Conservation (phyloP, 208 protist genomes). For the Zelonia costaricensis region DNA sequence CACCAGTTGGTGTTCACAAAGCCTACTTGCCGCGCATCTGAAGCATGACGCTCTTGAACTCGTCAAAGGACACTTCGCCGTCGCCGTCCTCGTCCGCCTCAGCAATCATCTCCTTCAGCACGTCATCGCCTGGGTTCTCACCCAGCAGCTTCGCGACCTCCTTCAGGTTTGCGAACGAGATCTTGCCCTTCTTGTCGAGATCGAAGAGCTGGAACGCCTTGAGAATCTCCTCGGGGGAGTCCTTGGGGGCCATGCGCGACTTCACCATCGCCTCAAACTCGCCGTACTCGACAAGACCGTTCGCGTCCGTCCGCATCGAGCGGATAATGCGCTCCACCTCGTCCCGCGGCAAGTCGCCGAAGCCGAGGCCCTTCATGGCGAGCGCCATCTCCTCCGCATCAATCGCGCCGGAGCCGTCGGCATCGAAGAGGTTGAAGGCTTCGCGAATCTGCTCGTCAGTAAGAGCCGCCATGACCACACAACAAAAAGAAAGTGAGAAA, state of each 20-base stretch:
- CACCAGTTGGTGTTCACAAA: no score
- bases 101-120: conserved; percentile 98
- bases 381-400: conserved; percentile 94
- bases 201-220: conserved; percentile 98
- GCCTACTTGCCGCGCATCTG: conserved; percentile 89
- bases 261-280: conserved; percentile 93
- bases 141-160: conserved; percentile 95
- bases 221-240: conserved; percentile 94
- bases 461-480: conserved; percentile 73
- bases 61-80: conserved; percentile 94
- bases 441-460: conserved; percentile 95
- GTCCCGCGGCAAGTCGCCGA: conserved; percentile 92
- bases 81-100: conserved; percentile 96
- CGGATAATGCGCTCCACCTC: conserved; percentile 93
- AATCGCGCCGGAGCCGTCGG: conserved; percentile 93
- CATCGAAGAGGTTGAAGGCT: conserved; percentile 98
- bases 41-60: conserved; percentile 96
- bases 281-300: conserved; percentile 88
- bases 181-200: conserved; percentile 95
- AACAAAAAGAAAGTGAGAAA: neutral
- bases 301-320: conserved; percentile 83
- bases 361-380: conserved; percentile 96
- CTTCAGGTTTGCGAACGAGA: conserved; percentile 97
- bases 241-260: conserved; percentile 90
- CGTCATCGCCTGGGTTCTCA: conserved; percentile 97